Conservation (phyloP, 1,139 yeast genomes). For the Yamadazyma trypodendri region DNA sequence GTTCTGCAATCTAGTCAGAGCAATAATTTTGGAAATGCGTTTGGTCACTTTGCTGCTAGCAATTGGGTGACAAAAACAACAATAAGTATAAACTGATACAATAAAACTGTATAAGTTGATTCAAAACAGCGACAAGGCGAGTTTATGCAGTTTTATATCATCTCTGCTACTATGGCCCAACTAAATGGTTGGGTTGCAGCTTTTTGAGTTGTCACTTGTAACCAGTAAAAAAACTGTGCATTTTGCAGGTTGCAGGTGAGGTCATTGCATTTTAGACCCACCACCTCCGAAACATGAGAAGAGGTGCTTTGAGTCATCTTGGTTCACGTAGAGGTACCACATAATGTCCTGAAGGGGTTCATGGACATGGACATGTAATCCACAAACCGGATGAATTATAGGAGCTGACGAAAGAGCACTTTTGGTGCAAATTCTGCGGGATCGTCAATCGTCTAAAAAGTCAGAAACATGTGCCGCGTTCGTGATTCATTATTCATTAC, state of each 20-base stretch:
- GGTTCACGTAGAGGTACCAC: no score
- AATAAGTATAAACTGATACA: no score
- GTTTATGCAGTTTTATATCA: no score
- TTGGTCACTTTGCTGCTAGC: neutral
- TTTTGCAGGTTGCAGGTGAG: constrained; percentile 1
- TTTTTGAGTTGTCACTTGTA: constrained; percentile 3
- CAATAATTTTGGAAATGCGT: constrained; percentile 2
- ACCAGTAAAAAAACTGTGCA: constrained; percentile 1
- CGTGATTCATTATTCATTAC: neutral
- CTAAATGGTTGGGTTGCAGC: constrained; percentile 2
- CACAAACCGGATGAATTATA: no score
- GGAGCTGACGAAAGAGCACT: no score
- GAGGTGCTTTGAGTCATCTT: neutral
- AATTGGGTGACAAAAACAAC: neutral
- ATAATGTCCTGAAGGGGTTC: no score
- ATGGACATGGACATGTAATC: no score
- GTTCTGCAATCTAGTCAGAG: constrained; percentile 1
- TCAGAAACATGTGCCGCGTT: no score
- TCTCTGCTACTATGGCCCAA: neutral
- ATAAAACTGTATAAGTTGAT: no score
- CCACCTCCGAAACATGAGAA: neutral
- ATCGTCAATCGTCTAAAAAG: no score
- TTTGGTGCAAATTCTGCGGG: no score
- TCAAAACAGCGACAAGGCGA: no score
- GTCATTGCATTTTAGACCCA: constrained; percentile 4